Evolutionary conservation across 352 stramenopile species (phyloP).

Genomic region (Phytophthora uliginosa): DNA sequence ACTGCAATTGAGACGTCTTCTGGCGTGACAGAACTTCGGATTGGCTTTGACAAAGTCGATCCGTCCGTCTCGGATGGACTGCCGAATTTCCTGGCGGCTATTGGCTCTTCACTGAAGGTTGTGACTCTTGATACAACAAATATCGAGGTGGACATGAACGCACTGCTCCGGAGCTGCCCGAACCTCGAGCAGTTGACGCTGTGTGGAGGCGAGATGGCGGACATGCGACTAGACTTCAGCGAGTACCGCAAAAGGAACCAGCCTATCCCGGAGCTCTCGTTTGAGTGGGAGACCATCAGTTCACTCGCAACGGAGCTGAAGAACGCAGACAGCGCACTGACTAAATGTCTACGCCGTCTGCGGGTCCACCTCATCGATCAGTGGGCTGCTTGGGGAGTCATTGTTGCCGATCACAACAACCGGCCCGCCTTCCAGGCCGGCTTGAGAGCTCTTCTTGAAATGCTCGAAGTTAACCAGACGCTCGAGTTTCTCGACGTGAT

Average conservation of each 20-base stretch:
- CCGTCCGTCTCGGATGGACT: constrained; percentile 9
- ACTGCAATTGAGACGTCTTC: not conserved
- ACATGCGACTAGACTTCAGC: constrained; percentile 24
- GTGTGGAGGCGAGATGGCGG: not conserved
- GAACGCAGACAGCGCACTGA: not conserved
- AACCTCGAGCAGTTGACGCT: constrained; percentile 1
- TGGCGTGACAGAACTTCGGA: constrained; percentile 7
- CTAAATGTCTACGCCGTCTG: constrained; percentile 25
- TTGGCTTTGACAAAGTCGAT: constrained; percentile 11
- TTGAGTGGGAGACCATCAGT: constrained; percentile 10
- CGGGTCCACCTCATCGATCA: constrained; percentile 20
- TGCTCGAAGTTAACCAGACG: constrained; percentile 17
- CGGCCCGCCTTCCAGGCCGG: constrained; percentile 21
- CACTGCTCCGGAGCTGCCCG: constrained; percentile 3
- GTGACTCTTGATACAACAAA: constrained; percentile 6
- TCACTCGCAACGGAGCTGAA: constrained; percentile 1
- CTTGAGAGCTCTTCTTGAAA: constrained; percentile 12
- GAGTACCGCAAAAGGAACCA: constrained; percentile 14
- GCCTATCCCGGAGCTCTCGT: constrained; percentile 10
- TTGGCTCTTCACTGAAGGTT: constrained; percentile 14
- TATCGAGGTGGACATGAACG: constrained; percentile 12
- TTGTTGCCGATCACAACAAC: constrained; percentile 15
- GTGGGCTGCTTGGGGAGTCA: constrained; percentile 20
- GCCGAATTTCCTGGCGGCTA: constrained; percentile 1
- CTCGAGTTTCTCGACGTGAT: constrained; percentile 31